phyloP scores from a whole-genome alignment of 306 rosid species.

The Cucurbita maxima region DNA sequence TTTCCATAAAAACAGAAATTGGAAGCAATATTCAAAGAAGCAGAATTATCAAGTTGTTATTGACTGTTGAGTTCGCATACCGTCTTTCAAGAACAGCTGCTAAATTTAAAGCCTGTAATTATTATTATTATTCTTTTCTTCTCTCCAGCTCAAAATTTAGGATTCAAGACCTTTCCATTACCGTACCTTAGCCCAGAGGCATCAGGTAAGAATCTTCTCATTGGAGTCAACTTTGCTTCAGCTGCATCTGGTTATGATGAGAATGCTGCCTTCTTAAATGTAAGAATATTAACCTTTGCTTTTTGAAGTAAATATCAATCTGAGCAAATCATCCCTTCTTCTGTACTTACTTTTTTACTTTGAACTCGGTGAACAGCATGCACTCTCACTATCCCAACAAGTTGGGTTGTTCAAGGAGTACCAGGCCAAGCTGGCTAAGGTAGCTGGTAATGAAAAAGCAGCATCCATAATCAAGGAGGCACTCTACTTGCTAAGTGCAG shows the following conservation, averaged over 20 bases:
- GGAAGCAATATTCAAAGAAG: background rate
- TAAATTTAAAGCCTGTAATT: background rate
- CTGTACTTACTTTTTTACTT: background rate
- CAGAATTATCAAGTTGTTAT: background rate
- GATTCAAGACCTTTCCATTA: conserved; percentile 55
- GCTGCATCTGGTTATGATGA: conserved; percentile 97
- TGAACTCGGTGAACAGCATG: conserved; percentile 47
- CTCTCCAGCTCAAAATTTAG: conserved; percentile 60
- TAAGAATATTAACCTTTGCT: conserved; percentile 16
- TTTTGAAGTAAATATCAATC: background rate
- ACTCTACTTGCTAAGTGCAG: conserved; percentile 65
- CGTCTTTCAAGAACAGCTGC: background rate
- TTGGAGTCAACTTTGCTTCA: conserved; percentile 92
- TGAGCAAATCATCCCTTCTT: background rate
- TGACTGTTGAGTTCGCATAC: background rate
- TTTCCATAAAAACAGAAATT: background rate
- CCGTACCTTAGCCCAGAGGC: conserved; percentile 94
- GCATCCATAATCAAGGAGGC: conserved; percentile 56
- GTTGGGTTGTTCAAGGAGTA: conserved; percentile 59
- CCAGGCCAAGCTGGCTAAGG: conserved; percentile 54
- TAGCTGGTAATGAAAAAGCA: conserved; percentile 66
- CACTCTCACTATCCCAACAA: conserved; percentile 72
- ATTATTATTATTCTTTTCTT: background rate
- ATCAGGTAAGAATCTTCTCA: conserved; percentile 78
- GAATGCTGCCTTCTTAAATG: conserved; percentile 52